Percentiles rank a stretch among this genome's conserved stretches.
These are phyloP conservation scores for Rhododendron molle DNA, from an alignment of 148 eudicot species.

Conservation along the genomic window DNA sequence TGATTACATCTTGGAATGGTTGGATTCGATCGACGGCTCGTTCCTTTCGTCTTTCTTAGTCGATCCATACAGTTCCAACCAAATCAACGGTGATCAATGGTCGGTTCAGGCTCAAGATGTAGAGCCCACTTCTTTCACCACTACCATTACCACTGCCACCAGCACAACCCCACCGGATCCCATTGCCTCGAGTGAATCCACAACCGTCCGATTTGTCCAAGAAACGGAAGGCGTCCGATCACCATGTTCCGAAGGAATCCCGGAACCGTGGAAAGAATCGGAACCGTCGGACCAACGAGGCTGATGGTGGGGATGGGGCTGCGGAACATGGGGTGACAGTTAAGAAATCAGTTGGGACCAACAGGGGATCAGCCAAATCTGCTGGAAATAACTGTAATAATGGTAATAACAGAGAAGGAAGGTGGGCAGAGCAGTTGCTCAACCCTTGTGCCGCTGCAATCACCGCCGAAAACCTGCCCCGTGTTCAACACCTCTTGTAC, in stretches of 20 bases:
- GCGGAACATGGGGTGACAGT: conserved; percentile 13
- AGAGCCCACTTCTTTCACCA: conserved; percentile 17
- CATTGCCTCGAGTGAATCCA: conserved; percentile 10
- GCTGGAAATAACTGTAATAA: conserved; percentile 21
- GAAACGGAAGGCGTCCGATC: conserved; percentile 37
- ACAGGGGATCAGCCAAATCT: conserved; percentile 17
- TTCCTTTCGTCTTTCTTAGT: conserved; percentile 27
- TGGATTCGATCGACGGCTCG: conserved; percentile 19
- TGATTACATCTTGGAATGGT: conserved; percentile 32
- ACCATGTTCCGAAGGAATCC: conserved; percentile 2
- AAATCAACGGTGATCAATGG: conserved; percentile 25
- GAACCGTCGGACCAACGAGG: conserved; percentile 18
- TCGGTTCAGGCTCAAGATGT: conserved; percentile 22
- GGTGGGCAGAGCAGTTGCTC: conserved; percentile 63
- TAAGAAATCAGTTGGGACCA: conserved; percentile 24
- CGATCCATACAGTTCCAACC: conserved; percentile 22
- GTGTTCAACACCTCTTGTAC: conserved; percentile 43
- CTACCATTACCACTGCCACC: conserved; percentile 16
- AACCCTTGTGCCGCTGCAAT: conserved; percentile 54
- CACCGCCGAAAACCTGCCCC: conserved; percentile 26
- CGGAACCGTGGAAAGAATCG: conserved; percentile 15
- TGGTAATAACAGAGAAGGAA: conserved; percentile 34
- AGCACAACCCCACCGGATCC: conserved; percentile 16
- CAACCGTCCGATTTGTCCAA: conserved; percentile 25
- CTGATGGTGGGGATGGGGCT: conserved; percentile 14